These are phyloP conservation scores for Dactylellina parvicollis DNA, from an alignment of 2,329 filamentous ascomycete species.

Conservation along the genomic window DNA sequence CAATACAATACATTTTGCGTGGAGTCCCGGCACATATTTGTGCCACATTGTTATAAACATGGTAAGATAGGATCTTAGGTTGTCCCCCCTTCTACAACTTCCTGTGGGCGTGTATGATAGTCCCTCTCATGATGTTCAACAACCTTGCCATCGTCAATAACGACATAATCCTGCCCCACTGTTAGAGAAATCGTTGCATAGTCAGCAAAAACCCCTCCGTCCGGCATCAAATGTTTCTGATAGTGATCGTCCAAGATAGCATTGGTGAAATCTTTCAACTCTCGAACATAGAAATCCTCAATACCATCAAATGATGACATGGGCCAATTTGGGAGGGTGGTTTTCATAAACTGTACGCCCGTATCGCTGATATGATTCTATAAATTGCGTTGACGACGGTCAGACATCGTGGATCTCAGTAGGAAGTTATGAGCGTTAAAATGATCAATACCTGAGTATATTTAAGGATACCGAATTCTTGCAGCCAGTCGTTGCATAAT, in stretches of 20 bases:
- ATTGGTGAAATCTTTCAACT: conserved; percentile 19
- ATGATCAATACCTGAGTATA: conserved; percentile 64
- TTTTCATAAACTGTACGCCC: too few species aligned
- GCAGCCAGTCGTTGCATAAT: conserved; percentile 55
- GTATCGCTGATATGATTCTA: neutral
- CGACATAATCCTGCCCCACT: conserved; percentile 21
- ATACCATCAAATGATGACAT: conserved; percentile 10
- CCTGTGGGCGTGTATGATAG: too few species aligned
- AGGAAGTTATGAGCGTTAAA: too few species aligned
- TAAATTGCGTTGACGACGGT: neutral
- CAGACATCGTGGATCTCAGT: too few species aligned
- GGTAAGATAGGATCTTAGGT: too few species aligned
- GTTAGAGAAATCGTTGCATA: conserved; percentile 4
- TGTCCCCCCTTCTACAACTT: too few species aligned
- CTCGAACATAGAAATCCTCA: conserved; percentile 26
- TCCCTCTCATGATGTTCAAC: conserved; percentile 8
- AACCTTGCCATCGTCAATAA: conserved; percentile 10
- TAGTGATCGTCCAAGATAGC: conserved; percentile 18
- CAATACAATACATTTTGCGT: too few species aligned
- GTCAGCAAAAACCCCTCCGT: conserved; percentile 20
- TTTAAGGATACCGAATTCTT: conserved; percentile 51
- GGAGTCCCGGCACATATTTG: too few species aligned
- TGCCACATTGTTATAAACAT: too few species aligned
- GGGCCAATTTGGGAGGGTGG: too few species aligned
- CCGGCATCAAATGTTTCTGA: conserved; percentile 9